These are phyloP conservation scores for Botrytis deweyae DNA, from an alignment of 2,329 filamentous ascomycete species.

Conservation along the genomic window DNA sequence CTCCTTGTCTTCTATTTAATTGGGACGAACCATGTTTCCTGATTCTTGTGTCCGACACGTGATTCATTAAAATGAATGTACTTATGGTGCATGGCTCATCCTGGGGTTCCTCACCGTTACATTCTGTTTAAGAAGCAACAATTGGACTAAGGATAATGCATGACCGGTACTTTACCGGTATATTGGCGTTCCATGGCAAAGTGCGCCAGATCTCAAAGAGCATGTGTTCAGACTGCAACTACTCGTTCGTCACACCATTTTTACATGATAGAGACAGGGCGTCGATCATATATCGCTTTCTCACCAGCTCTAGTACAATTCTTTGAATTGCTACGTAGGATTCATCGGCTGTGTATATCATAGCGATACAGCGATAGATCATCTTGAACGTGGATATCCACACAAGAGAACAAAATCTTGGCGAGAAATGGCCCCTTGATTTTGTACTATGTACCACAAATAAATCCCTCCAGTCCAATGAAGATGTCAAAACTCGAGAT, in stretches of 20 bases:
- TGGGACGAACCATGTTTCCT: accelerated
- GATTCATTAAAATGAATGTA: not conserved
- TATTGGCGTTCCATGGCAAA: not conserved
- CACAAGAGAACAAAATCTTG: not conserved
- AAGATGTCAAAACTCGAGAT: not conserved
- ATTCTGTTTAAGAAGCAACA: not conserved
- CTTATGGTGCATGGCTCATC: not conserved
- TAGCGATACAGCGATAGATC: not conserved
- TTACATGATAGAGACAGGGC: not conserved
- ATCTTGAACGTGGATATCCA: not conserved
- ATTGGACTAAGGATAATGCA: not conserved
- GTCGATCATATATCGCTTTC: not conserved
- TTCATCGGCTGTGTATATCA: not conserved
- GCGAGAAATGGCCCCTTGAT: not conserved
- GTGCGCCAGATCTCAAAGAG: not conserved
- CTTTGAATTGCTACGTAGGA: not conserved
- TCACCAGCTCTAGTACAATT: not conserved
- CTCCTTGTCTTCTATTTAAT: not conserved
- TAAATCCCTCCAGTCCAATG: not conserved
- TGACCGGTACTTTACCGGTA: not conserved
- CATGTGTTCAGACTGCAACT: not conserved
- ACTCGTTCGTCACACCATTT: not conserved
- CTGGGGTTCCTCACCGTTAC: not conserved
- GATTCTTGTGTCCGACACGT: not conserved
- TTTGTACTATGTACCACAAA: not conserved